A percentile compares a stretch with the other conserved stretches of the same genome.
Conservation (phyloP, 2,329 filamentous ascomycete genomes). For the Ceratocystis papillata region DNA sequence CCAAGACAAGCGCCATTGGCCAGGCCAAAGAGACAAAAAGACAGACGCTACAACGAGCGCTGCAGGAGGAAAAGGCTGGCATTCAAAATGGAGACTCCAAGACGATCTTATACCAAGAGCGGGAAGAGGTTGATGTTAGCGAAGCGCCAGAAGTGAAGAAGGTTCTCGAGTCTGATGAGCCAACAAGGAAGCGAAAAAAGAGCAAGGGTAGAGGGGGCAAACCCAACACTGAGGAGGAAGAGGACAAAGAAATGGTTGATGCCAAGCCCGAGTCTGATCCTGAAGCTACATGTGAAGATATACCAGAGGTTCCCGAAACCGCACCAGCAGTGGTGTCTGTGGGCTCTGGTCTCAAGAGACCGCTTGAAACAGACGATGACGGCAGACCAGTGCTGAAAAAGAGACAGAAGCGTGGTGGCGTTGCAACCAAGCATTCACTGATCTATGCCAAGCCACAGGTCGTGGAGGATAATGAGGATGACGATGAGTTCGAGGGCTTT, state of each 20-base stretch:
- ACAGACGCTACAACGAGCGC: slow-evolving; percentile 52
- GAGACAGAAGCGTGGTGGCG: slow-evolving; percentile 59
- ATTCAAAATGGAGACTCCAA: slow-evolving; percentile 41
- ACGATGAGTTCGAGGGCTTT: slow-evolving; percentile 43
- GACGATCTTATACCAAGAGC: slow-evolving; percentile 43
- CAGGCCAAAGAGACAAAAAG: slow-evolving; percentile 60
- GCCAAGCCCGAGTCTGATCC: slow-evolving; percentile 21
- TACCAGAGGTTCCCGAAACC: slow-evolving; percentile 14
- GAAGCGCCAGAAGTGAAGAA: slow-evolving; percentile 17
- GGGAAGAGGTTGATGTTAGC: slow-evolving; percentile 23
- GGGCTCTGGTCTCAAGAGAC: slow-evolving; percentile 77
- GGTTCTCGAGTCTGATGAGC: slow-evolving; percentile 29
- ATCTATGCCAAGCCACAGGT: slow-evolving; percentile 34
- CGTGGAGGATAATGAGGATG: slow-evolving; percentile 38
- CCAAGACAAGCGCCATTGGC: slow-evolving; percentile 67
- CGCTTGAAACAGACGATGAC: slow-evolving; percentile 66
- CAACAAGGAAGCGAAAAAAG: slow-evolving; percentile 29
- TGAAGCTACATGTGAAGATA: slow-evolving; percentile 3
- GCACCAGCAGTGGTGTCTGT: slow-evolving; percentile 29
- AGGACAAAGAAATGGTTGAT: slow-evolving; percentile 2
- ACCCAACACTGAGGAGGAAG: slow-evolving; percentile 6
- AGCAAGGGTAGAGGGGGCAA: slow-evolving; percentile 26
- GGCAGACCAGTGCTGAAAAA: slow-evolving; percentile 76
- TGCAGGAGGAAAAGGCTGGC: slow-evolving; percentile 56
- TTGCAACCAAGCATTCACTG: slow-evolving; percentile 45